phyloP scores from a whole-genome alignment of 1,139 yeast genomes.

The Taphrina confusa region DNA sequence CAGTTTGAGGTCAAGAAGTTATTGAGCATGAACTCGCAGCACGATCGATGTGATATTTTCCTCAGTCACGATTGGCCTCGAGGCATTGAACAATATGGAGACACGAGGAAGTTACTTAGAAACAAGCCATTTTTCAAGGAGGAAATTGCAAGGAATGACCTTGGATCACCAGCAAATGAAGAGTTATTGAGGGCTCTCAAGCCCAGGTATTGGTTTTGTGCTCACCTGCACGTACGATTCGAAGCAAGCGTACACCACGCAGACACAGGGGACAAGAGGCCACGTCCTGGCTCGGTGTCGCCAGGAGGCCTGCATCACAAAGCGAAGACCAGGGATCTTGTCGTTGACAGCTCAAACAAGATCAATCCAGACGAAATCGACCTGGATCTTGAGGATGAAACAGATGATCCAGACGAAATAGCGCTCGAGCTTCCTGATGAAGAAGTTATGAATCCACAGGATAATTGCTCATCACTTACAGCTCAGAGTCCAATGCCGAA shows the following conservation, averaged over 20 bases:
- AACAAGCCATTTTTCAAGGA: conserved; percentile 65
- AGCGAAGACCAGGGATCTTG: not conserved
- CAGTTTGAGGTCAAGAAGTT: conserved; percentile 64
- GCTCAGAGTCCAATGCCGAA: not conserved
- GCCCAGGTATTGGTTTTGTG: conserved; percentile 82
- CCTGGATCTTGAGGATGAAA: conserved; percentile 43
- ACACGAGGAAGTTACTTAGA: conserved; percentile 53
- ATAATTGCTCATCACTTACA: not conserved
- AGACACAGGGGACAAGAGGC: conserved; percentile 15
- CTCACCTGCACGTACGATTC: conserved; percentile 81
- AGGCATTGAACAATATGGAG: conserved; percentile 69
- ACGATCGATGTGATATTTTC: conserved; percentile 54
- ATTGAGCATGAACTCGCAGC: conserved; percentile 46
- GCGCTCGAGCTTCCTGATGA: conserved; percentile 44
- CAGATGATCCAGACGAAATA: conserved; percentile 44
- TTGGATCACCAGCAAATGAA: conserved; percentile 79
- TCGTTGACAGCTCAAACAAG: not conserved
- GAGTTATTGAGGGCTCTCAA: conserved; percentile 55
- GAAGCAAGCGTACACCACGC: conserved; percentile 56
- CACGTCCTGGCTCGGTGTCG: not conserved
- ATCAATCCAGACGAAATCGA: conserved; percentile 45
- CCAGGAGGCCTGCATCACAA: not conserved
- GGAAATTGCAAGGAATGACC: conserved; percentile 60
- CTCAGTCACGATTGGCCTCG: conserved; percentile 95
- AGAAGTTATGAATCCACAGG: conserved; percentile 24